Evolutionary conservation across 2,329 filamentous ascomycete genomes (phyloP), one percentile per base, ranked within the genome.

Genomic region (Ceratocystis ficicola): DNA sequence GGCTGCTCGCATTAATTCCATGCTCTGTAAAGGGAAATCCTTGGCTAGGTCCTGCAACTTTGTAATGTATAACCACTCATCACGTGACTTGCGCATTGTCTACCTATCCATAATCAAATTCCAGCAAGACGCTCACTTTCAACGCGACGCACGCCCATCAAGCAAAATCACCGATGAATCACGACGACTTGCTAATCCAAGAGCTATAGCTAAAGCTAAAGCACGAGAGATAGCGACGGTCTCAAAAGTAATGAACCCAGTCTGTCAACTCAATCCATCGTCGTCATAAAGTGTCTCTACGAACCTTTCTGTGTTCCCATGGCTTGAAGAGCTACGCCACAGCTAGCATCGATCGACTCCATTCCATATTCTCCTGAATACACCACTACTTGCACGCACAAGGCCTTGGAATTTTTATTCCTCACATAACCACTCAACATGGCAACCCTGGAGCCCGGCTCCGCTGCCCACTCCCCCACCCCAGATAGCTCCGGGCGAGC

Each of bases 401-500:
- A 20, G 28, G n/a, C 48, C 36, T 41, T 15, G 36, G 36, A 3
- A 41, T 41, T 15, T 36, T 41, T 15, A 4, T 17, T 36, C 55
- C 20, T 10, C 17, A 32, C 15, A 36, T 8, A 59, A 30, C 17
- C 20, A 20, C 5, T n/a, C 28, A 30, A 28, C 10, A 67, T 67
- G 66, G 52, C 55, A 55, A 57, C 62, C 62, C 25, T 67, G 22
- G 66, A 67, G 30, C 66, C 60, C 69, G 77, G 78, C 70, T 81
- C 80, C 68, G 81, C 55, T 22, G 57, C 65, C 52, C 48, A 80
- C 72, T 85, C 84, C 66, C 77, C 79, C 71, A 94, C 91, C 69
- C 90, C 90, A 72, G 85, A 89, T 74, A 92, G 87, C 81, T 94
- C 90, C 74, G 90, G 90, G 69, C 87, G 88, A 73, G 84, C 86